phyloP scores from a whole-genome alignment of 257 asterid genomes.

The Fraxinus cuspidata region DNA sequence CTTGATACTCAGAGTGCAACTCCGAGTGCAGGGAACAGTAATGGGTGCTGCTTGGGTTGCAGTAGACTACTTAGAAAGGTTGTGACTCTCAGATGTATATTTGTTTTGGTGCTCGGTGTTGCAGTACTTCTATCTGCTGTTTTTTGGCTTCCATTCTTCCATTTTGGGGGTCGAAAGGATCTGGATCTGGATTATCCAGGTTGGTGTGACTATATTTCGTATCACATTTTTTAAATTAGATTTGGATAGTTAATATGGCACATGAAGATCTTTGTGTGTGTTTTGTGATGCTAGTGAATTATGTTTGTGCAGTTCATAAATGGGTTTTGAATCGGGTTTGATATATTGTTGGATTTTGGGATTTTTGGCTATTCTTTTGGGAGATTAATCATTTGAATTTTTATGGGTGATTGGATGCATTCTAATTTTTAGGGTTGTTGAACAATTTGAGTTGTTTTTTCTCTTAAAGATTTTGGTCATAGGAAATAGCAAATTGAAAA shows the following conservation, averaged over 20 bases:
- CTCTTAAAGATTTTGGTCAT: conserved; percentile 2
- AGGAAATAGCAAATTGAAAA: background rate
- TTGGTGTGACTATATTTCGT: conserved; percentile 14
- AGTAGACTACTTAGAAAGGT: conserved; percentile 39
- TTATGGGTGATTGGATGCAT: background rate
- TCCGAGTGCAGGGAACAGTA: conserved; percentile 35
- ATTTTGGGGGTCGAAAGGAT: conserved; percentile 51
- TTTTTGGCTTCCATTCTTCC: conserved; percentile 75
- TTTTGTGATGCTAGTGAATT: conserved; percentile 5
- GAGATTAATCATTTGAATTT: conserved; percentile 3
- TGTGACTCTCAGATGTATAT: conserved; percentile 64
- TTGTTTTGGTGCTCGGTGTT: conserved; percentile 59
- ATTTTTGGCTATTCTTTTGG: background rate
- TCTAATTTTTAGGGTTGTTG: conserved; percentile 1
- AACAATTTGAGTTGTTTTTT: conserved; percentile 3
- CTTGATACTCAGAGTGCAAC: conserved; percentile 53
- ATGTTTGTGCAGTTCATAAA: conserved; percentile 8
- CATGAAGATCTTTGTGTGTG: conserved; percentile 30
- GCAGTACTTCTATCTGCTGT: conserved; percentile 72
- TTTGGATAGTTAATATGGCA: conserved; percentile 11
- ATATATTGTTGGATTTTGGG: background rate
- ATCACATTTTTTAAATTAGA: background rate
- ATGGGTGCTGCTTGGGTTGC: conserved; percentile 47
- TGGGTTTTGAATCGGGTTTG: conserved; percentile 10
- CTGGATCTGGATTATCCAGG: conserved; percentile 73